Base-by-base conservation (phyloP, 2,329 filamentous ascomycete species). In the Penicillium vulpinum region DNA sequence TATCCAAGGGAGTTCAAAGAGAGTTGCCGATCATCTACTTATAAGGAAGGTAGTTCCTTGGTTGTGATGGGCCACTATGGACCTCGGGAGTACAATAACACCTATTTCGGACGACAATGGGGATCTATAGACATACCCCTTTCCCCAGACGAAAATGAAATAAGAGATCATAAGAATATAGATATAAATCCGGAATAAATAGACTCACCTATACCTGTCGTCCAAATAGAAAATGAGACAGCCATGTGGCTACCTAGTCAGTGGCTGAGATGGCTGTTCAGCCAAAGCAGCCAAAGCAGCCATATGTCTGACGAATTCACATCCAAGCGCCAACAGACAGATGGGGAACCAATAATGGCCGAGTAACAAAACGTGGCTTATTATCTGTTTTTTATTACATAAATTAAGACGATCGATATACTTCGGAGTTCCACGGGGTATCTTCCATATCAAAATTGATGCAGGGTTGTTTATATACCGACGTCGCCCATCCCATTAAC, bases 381-480 rank as follows among this genome's bases (percentile, higher is more conserved):
- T 1, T 31, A 13, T 10, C 15, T 35, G n/a, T 29, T 18, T n/a
- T 13, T 33, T 26, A 24, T 24, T 24, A 22, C 9, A 33, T 8
- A 35, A 5, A 46, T 24, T n/a, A 35, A 24, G 21, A 22, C 18
- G 44, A 46, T 46, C 33, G 11, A 22, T 33, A 16, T 46, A 22
- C 44, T 33, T 45, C 10, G 40, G 22, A n/a, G 15, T 36, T 50
- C 5, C 15, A 43, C 39, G 38, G 36, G 38, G 31, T 46, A 39
- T 36, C 31, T 41, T 59, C 36, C 26, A 47, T 29, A n/a, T 57
- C 40, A 54, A 26, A 35, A 51, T 45, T 58, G 60, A 63, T 58
- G 60, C 54, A 58, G 41, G 50, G 53, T 52, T 57, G 54, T 54
- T 16, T 66, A 66, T 66, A 60, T 66, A 66, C 61, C 59, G 59